phyloP scores from a whole-genome alignment of 2,329 filamentous ascomycete genomes.

The Colletotrichum eremochloae region DNA sequence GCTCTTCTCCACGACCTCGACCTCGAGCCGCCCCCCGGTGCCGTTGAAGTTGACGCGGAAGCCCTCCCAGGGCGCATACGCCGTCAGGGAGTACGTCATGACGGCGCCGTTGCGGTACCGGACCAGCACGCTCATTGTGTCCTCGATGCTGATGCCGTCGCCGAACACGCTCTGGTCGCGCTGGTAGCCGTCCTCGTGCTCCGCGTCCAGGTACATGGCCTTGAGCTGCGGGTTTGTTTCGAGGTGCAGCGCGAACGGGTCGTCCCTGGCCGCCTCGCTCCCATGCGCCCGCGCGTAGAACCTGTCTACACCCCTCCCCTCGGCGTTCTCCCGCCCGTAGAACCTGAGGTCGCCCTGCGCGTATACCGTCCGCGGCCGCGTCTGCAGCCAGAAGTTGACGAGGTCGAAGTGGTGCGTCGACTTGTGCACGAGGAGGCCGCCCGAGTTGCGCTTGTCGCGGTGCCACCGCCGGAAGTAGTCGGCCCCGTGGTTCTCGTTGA shows the following conservation, averaged over 20 bases:
- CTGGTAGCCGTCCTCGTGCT: slow-evolving; percentile 73
- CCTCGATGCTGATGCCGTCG: slow-evolving; percentile 74
- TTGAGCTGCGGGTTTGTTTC: slow-evolving; percentile 66
- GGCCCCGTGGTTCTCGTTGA: slow-evolving; percentile 62
- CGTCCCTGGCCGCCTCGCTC: slow-evolving; percentile 62
- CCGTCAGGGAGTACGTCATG: slow-evolving; percentile 70
- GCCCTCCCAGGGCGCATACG: slow-evolving; percentile 74
- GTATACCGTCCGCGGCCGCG: slow-evolving; percentile 58
- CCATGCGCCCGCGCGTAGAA: slow-evolving; percentile 66
- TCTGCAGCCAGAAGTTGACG: slow-evolving; percentile 64
- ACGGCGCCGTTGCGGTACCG: slow-evolving; percentile 68
- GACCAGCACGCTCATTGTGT: slow-evolving; percentile 73
- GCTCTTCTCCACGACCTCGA: slow-evolving; percentile 73
- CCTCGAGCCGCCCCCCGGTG: slow-evolving; percentile 69
- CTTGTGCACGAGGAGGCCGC: slow-evolving; percentile 63
- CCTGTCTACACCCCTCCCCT: slow-evolving; percentile 58
- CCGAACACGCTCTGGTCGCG: slow-evolving; percentile 74
- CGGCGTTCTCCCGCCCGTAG: slow-evolving; percentile 64
- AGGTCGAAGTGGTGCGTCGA: slow-evolving; percentile 66
- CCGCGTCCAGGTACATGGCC: slow-evolving; percentile 71
- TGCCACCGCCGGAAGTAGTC: slow-evolving; percentile 67
- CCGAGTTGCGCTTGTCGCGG: slow-evolving; percentile 62
- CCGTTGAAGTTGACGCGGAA: slow-evolving; percentile 71
- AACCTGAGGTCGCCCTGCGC: slow-evolving; percentile 62
- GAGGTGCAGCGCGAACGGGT: slow-evolving; percentile 72